A percentile compares a stretch with the other conserved stretches of the same genome.
These are phyloP conservation scores for Drechslera avenae DNA, from an alignment of 2,329 filamentous ascomycete species.

Conservation along the genomic window DNA sequence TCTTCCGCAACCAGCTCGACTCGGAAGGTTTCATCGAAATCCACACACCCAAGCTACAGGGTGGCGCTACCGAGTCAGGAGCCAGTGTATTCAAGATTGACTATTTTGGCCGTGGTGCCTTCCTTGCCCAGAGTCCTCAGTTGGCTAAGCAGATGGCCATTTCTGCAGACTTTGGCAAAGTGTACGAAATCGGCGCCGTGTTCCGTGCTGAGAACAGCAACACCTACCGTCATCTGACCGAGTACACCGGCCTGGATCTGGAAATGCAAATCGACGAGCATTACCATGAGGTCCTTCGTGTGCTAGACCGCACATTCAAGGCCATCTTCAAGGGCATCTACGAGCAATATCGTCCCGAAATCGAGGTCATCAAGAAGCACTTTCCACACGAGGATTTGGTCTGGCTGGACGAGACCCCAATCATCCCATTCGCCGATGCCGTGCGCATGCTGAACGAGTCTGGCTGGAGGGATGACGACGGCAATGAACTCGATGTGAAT, in stretches of 20 bases:
- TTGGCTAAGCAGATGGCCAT: conserved; percentile 93
- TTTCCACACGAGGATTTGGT: conserved; percentile 87
- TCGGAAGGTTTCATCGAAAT: conserved; percentile 85
- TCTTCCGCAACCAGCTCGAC: conserved; percentile 79
- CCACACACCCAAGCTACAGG: conserved; percentile 90
- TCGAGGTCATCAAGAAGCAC: conserved; percentile 78
- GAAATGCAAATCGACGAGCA: conserved; percentile 91
- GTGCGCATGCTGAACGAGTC: conserved; percentile 80
- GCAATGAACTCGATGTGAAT: conserved; percentile 69
- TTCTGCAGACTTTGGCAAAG: conserved; percentile 83
- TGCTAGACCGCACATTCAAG: conserved; percentile 82
- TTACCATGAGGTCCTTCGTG: conserved; percentile 83
- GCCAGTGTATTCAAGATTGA: conserved; percentile 90
- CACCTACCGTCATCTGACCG: conserved; percentile 90
- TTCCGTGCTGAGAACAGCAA: conserved; percentile 97
- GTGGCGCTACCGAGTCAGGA: conserved; percentile 87
- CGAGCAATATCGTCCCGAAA: conserved; percentile 69
- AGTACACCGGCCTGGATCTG: conserved; percentile 90
- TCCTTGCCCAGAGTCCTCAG: conserved; percentile 89
- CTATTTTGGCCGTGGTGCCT: conserved; percentile 86
- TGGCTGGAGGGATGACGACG: conserved; percentile 77
- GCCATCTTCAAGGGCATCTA: conserved; percentile 76
- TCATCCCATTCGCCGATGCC: conserved; percentile 79
- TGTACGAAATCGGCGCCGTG: conserved; percentile 88
- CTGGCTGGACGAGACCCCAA: conserved; percentile 83